phyloP scores from a whole-genome alignment of 495 filamentous ascomycete species.

The Penicillium waksmanii region DNA sequence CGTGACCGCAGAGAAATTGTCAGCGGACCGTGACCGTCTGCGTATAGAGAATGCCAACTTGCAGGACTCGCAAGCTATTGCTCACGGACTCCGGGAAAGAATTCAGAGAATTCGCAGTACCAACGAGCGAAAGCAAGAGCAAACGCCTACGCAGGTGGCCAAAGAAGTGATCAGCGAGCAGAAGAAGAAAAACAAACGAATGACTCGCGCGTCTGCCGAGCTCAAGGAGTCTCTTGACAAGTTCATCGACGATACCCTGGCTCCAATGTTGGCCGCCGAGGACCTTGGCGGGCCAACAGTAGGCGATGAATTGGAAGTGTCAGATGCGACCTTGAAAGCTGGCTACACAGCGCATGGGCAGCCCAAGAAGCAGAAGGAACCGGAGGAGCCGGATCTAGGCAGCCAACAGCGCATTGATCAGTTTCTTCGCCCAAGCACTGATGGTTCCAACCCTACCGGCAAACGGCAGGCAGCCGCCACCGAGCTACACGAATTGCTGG shows the following conservation, averaged over 20 bases:
- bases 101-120: slow-evolving; percentile 58
- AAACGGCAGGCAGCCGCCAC: slow-evolving; percentile 67
- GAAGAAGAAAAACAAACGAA: slow-evolving; percentile 56
- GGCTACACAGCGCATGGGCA: slow-evolving; percentile 76
- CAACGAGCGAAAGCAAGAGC: slow-evolving; percentile 55
- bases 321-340: slow-evolving; percentile 61
- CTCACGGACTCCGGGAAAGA: slow-evolving; percentile 58
- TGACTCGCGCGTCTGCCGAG: slow-evolving; percentile 56
- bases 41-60: slow-evolving; percentile 64
- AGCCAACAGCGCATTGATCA: slow-evolving; percentile 75
- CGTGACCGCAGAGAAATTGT: slow-evolving; percentile 57
- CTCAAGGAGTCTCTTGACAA: slow-evolving; percentile 65
- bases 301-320: slow-evolving; percentile 69
- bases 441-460: slow-evolving; percentile 39
- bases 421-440: slow-evolving; percentile 59
- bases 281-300: slow-evolving; percentile 84
- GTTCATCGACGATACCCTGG: slow-evolving; percentile 76
- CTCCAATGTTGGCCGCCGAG: slow-evolving; percentile 82
- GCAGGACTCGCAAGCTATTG: slow-evolving; percentile 58
- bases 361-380: slow-evolving; percentile 61
- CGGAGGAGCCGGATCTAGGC: slow-evolving; percentile 44
- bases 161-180: slow-evolving; percentile 61
- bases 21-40: slow-evolving; percentile 54
- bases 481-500: slow-evolving; percentile 69
- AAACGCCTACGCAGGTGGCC: slow-evolving; percentile 61